Percentiles rank a stretch among this genome's conserved stretches.
Conservation (phyloP, 73 alveolate genomes). For the Uronychia binucleata region DNA sequence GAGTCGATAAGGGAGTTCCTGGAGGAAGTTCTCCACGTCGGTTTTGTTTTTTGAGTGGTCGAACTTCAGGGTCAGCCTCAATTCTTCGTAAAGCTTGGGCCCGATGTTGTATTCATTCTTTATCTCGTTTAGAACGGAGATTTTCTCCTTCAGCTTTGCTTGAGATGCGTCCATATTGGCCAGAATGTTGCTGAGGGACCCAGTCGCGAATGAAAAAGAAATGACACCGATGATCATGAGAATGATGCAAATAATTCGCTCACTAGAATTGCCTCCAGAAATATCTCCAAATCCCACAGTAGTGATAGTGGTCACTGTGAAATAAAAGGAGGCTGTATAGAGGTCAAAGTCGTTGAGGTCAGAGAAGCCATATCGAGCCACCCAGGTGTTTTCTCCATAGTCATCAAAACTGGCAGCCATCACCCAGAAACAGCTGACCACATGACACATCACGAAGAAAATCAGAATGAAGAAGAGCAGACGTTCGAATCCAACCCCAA, state of each 20-base stretch:
- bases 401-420: constrained; percentile 55
- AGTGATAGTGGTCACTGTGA: constrained; percentile 84
- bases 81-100: constrained; percentile 41
- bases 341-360: constrained; percentile 53
- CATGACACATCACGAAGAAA: constrained; percentile 57
- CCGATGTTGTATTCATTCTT: constrained; percentile 53
- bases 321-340: constrained; percentile 86
- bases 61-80: constrained; percentile 54
- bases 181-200: constrained; percentile 58
- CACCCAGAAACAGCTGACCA: constrained; percentile 69
- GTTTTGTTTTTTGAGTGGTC: constrained; percentile 44
- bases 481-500: constrained; percentile 65
- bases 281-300: constrained; percentile 97
- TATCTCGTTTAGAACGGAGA: constrained; percentile 48
- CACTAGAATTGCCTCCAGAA: constrained; percentile 53
- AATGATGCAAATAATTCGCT: constrained; percentile 59
- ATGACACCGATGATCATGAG: constrained; percentile 76
- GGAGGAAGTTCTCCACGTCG: constrained; percentile 46
- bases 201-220: constrained; percentile 70
- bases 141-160: constrained; percentile 64
- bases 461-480: constrained; percentile 50
- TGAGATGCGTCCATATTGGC: constrained; percentile 58
- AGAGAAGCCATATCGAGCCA: constrained; percentile 33
- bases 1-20: constrained; percentile 61
- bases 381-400: constrained; percentile 56